These are phyloP conservation scores for Tricholoma sp. DNA, from an alignment of 768 basidiomycete species.

Conservation along the genomic window DNA sequence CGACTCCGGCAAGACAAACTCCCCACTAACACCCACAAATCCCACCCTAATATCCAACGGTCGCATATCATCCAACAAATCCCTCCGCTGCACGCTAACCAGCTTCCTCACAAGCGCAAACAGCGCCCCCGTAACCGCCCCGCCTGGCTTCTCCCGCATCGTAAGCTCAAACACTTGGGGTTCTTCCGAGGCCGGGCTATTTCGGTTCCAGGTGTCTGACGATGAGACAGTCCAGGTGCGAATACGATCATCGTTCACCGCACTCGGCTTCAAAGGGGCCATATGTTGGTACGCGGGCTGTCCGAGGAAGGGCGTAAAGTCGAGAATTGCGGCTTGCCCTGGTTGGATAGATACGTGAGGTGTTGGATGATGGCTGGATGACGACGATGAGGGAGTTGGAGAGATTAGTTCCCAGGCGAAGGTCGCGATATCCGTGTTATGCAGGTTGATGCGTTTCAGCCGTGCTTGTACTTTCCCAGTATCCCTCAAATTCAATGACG, in stretches of 20 bases:
- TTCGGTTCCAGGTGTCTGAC: slow-evolving; percentile 10
- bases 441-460: slow-evolving; percentile 37
- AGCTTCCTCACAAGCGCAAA: slow-evolving; percentile 44
- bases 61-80: slow-evolving; percentile 34
- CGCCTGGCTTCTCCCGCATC: slow-evolving; percentile 49
- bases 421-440: slow-evolving; percentile 45
- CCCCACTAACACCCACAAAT: slow-evolving; percentile 51
- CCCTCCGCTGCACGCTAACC: slow-evolving; percentile 28
- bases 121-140: slow-evolving; percentile 51
- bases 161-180: slow-evolving; percentile 38
- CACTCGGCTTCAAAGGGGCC: slow-evolving; percentile 36
- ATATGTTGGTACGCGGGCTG: slow-evolving; percentile 45
- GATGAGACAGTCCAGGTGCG: slow-evolving; percentile 62
- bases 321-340: slow-evolving; percentile 52
- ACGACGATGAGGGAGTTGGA: slow-evolving; percentile 16
- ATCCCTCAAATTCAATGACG: slow-evolving; percentile 26
- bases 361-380: background rate
- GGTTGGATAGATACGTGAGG: slow-evolving; percentile 27
- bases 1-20: slow-evolving; percentile 35
- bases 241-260: slow-evolving; percentile 56
- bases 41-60: slow-evolving; percentile 35
- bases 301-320: slow-evolving; percentile 48
- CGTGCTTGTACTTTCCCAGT: slow-evolving; percentile 24
- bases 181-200: slow-evolving; percentile 8
- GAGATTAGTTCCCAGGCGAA: slow-evolving; percentile 38